These are phyloP conservation scores for Pulveroboletus sp. DNA, from an alignment of 768 basidiomycete species.

Conservation along the genomic window DNA sequence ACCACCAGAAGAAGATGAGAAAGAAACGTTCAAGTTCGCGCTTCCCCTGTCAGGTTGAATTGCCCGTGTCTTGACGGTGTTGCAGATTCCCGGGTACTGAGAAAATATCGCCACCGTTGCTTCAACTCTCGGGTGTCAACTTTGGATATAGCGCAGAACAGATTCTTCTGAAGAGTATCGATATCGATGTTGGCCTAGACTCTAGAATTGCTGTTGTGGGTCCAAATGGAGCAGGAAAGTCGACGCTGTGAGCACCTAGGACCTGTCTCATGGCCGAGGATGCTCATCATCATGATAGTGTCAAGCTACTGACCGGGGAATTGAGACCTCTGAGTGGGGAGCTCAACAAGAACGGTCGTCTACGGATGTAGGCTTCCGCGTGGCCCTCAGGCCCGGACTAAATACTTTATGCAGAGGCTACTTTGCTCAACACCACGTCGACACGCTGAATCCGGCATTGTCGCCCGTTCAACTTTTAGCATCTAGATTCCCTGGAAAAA, in stretches of 20 bases:
- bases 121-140: conserved; percentile 86
- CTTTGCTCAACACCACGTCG: conserved; percentile 96
- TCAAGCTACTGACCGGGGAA: conserved; percentile 58
- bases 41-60: neutral
- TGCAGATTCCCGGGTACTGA: conserved; percentile 89
- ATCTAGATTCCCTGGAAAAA: conserved; percentile 87
- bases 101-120: conserved; percentile 92
- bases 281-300: conserved; percentile 41
- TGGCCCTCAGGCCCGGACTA: conserved; percentile 1
- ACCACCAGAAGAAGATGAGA: conserved; percentile 90
- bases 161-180: conserved; percentile 68
- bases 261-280: neutral
- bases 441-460: conserved; percentile 77
- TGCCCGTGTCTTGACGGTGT: neutral
- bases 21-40: conserved; percentile 81
- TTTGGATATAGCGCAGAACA: conserved; percentile 85
- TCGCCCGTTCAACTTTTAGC: conserved; percentile 94
- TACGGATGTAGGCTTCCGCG: conserved; percentile 65
- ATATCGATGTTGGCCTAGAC: conserved; percentile 92
- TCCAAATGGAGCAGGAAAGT: conserved; percentile 94
- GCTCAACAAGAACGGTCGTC: conserved; percentile 84
- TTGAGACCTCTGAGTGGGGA: conserved; percentile 49
- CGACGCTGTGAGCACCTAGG: conserved; percentile 62
- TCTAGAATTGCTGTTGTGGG: conserved; percentile 94
- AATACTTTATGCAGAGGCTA: conserved; percentile 53